Evolutionary conservation across 805 yeast genomes (phyloP), one percentile per base, ranked within the genome.

Genomic region (Starmerella floris): DNA sequence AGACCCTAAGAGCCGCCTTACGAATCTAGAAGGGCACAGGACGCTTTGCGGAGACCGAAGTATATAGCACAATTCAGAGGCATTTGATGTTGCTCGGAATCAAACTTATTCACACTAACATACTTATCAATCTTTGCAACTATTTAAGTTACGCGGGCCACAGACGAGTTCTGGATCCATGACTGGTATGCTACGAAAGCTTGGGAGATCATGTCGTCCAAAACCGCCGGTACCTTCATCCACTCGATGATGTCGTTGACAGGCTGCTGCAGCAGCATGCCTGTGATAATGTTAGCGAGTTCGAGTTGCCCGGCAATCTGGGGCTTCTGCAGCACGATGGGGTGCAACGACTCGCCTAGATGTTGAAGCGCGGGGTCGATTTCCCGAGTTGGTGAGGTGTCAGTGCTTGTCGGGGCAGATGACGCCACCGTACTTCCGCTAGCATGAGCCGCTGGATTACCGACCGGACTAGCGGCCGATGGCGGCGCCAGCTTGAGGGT

Each of bases 271-370:
- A 87, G 74, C 73, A 87, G 75, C 88, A 87, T 83, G 67, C 95
- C 95, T 50, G 96, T 87, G 59, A 87, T 78, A 67, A 80, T 82
- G 69, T 93, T 93, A 53, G 94, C 94, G 56, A 91, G 80, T n/a
- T 48, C 55, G 63, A 79, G 87, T 50, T 81, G 76, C 55, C 79
- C 85, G 54, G 75, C 74, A 51, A 85, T 80, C 65, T 79, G 77
- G 51, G 80, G 77, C 46, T 84, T 79, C 55, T 81, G 73, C 50
- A 77, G 74, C 54, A 85, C 83, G 70, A 74, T 79, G 57, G 87
- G 82, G 70, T 85, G 84, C 59, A 87, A 72, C 62, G 82, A 91
- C 70, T 87, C 95, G 68, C 96, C 96, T 62, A 87, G 51, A 26
- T 34, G 25, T 21, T 35, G 37, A 10, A 35, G 22, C 6, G n/a